Base-by-base conservation (phyloP, 345 rosid genomes). In the Jatropha curcas region DNA sequence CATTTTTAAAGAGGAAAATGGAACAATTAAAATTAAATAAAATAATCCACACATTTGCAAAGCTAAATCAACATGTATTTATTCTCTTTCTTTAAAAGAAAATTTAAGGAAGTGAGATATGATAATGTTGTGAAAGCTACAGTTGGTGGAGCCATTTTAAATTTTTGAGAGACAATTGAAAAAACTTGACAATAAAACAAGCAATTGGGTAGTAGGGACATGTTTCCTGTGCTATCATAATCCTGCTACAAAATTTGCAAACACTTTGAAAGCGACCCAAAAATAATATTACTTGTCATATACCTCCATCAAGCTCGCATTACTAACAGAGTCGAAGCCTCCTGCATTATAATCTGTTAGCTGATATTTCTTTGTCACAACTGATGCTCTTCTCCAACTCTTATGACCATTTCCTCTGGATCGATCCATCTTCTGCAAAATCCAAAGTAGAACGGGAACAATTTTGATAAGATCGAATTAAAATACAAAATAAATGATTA, bases 221-320 rank as follows among this genome's bases (percentile, higher is more conserved):
- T 33, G 28, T 60, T 46, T n/a, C 31, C 62, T 73, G 70, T 43
- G 16, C 72, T 48, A 34, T 20, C 30, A 24, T 17, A 33, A 67
- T 59, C 72, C 4, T 50, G 55, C 60, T 27, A 19, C 30, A 37
- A 27, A 24, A 24, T 69, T 67, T 68, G 30, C 41, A 25, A 41
- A 68, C 73, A 60, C 7, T 35, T 59, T 48, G 77, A 65, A 73
- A 73, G 65, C 56, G 77, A 73, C 62, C 20, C 31, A 17, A 50
- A 34, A 4, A 2, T 11, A n/a, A 9, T 30, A 74, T 19, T 19
- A 28, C 17, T 57, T 61, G 60, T 46, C 71, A 24, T 24, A 33
- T 77, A 87, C 94, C 94, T 89, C 86, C 80, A 79, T 74, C 43
- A 75, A 41, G 75, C 77, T 77, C 31, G 75, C 80, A 78, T 75